These are phyloP conservation scores for Xanthoconium purpureum DNA, from an alignment of 768 basidiomycete species.

Conservation along the genomic window DNA sequence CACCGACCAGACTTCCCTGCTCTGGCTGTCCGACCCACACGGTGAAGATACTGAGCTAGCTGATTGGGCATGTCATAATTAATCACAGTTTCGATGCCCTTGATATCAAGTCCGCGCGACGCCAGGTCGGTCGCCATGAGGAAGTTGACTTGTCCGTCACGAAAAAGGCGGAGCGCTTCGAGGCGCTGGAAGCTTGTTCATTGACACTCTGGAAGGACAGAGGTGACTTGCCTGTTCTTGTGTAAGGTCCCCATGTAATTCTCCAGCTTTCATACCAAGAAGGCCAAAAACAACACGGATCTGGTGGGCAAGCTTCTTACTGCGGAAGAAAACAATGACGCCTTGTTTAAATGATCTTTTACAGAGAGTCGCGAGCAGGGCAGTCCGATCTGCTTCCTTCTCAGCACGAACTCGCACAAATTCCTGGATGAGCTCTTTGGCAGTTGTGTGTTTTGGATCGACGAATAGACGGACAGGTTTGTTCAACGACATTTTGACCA, in stretches of 20 bases:
- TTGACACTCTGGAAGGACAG: background rate
- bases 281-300: constrained; percentile 91
- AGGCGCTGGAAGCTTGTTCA: constrained; percentile 58
- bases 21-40: constrained; percentile 95
- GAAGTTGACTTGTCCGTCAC: constrained; percentile 84
- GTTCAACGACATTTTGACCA: constrained; percentile 88
- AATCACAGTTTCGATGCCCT: constrained; percentile 95
- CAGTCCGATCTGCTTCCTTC: constrained; percentile 73
- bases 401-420: constrained; percentile 88
- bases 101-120: constrained; percentile 94
- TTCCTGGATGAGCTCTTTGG: constrained; percentile 85
- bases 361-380: constrained; percentile 78
- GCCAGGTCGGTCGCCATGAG: constrained; percentile 96
- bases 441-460: constrained; percentile 86
- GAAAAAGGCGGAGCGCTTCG: constrained; percentile 80
- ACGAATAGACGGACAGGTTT: constrained; percentile 94
- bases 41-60: constrained; percentile 90
- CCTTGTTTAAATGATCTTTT: constrained; percentile 80
- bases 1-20: constrained; percentile 91
- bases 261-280: constrained; percentile 84
- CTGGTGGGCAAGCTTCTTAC: constrained; percentile 97
- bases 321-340: constrained; percentile 91
- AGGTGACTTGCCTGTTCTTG: constrained; percentile 79
- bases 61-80: constrained; percentile 99
- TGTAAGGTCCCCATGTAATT: constrained; percentile 91